Evolutionary conservation across 1,284 basidiomycete species (phyloP).

Genomic region (Cutaneotrichosporon daszewskae): DNA sequence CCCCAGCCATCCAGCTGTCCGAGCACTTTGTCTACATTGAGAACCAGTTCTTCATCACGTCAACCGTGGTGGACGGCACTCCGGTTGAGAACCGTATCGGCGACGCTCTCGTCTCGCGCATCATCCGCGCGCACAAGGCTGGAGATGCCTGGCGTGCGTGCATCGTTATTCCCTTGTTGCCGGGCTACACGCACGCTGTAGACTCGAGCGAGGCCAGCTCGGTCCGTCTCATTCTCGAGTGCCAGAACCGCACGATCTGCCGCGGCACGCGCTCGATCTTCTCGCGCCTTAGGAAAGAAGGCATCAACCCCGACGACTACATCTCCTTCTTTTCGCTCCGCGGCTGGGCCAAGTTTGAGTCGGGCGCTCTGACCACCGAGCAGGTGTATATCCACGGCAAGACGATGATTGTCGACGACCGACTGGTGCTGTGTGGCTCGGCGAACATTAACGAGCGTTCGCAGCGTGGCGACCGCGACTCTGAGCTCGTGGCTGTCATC

Average conservation of each 20-base stretch:
- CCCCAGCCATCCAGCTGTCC: conserved; percentile 83
- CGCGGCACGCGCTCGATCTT: conserved; percentile 92
- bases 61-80: conserved; percentile 79
- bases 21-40: conserved; percentile 64
- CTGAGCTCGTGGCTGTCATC: conserved; percentile 86
- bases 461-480: conserved; percentile 91
- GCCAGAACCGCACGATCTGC: conserved; percentile 83
- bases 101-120: conserved; percentile 85
- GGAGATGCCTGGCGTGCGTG: conserved; percentile 83
- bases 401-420: conserved; percentile 88
- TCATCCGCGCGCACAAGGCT: conserved; percentile 81
- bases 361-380: conserved; percentile 81
- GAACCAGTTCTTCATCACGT: conserved; percentile 98
- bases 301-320: conserved; percentile 88
- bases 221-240: conserved; percentile 88
- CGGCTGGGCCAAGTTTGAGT: conserved; percentile 87
- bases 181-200: conserved; percentile 89
- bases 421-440: conserved; percentile 92
- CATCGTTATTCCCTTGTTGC: conserved; percentile 85
- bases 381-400: conserved; percentile 89
- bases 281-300: conserved; percentile 74
- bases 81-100: conserved; percentile 90
- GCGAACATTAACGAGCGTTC: conserved; percentile 99
- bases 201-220: conserved; percentile 89
- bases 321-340: conserved; percentile 87